Conservation (phyloP, 768 basidiomycete species). For the Podaxis sp. region DNA sequence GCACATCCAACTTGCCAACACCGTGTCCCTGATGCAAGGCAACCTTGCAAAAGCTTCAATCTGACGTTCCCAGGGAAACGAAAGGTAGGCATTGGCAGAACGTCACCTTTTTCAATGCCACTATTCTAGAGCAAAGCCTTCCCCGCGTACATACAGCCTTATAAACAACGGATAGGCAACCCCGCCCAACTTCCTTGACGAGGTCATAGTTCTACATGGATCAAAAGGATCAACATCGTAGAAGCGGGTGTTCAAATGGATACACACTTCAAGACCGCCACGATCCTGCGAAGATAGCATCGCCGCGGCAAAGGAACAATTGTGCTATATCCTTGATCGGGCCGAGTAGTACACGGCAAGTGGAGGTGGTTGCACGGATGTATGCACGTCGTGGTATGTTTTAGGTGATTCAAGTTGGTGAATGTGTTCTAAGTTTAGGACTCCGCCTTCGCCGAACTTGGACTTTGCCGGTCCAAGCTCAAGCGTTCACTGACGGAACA, state of each 20-base stretch:
- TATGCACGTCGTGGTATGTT: not conserved
- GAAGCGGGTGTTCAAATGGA: not conserved
- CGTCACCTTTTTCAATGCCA: slow-evolving; percentile 34
- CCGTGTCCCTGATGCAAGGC: not conserved
- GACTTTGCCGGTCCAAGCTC: too few species aligned
- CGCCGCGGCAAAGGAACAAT: not conserved
- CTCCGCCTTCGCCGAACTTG: not conserved
- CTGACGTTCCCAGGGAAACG: slow-evolving; percentile 4
- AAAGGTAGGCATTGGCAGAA: slow-evolving; percentile 48
- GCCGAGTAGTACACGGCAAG: too few species aligned
- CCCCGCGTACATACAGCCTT: slow-evolving; percentile 5
- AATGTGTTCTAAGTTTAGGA: not conserved
- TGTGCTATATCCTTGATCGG: not conserved
- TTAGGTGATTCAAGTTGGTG: not conserved
- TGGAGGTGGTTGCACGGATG: not conserved
- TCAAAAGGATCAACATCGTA: not conserved
- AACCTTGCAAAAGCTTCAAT: not conserved
- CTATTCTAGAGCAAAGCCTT: slow-evolving; percentile 6
- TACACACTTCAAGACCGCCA: not conserved
- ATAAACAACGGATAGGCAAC: not conserved
- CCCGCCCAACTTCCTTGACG: slow-evolving; percentile 6
- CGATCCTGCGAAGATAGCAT: not conserved
- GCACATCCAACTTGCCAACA: slow-evolving; percentile 45
- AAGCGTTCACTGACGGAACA: too few species aligned
- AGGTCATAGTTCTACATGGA: slow-evolving; percentile 7